A percentile compares a stretch with the other conserved stretches of the same genome.
Evolutionary conservation across 2,329 filamentous ascomycete species (phyloP).

Genomic region (Microthyrium microscopicum): DNA sequence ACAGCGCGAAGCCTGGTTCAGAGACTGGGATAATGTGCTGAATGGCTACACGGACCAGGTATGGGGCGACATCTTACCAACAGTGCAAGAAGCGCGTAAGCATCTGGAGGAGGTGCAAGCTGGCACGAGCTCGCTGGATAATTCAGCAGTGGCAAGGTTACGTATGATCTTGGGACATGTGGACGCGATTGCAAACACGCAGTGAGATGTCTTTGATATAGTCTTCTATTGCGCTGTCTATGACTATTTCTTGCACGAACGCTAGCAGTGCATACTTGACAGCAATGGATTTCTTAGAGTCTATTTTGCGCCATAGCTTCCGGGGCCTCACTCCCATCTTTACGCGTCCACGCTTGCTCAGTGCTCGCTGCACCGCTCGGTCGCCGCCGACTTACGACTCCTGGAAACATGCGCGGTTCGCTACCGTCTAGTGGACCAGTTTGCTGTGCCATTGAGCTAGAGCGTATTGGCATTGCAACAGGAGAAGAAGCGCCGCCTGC

Average conservation of each 20-base stretch:
- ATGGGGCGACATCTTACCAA: conserved; percentile 12
- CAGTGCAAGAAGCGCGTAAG: conserved; percentile 10
- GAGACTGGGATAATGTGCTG: conserved; percentile 12
- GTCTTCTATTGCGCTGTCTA: too few species aligned
- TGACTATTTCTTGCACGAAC: too few species aligned
- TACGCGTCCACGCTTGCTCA: neutral
- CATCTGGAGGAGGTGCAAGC: conserved; percentile 11
- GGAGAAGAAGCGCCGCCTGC: conserved; percentile 1
- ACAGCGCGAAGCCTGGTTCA: too few species aligned
- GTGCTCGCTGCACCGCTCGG: conserved; percentile 4
- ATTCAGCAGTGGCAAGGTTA: conserved; percentile 11
- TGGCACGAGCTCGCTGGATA: conserved; percentile 9
- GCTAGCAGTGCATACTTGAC: too few species aligned
- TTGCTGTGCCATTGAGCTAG: conserved; percentile 13
- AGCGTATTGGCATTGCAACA: conserved; percentile 8
- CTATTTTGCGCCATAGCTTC: too few species aligned
- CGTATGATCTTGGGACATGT: conserved; percentile 15
- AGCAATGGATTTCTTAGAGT: too few species aligned
- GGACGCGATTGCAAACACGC: too few species aligned
- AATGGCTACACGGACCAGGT: conserved; percentile 13
- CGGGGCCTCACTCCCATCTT: too few species aligned
- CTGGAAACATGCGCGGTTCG: conserved; percentile 57
- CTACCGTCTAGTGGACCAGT: conserved; percentile 30
- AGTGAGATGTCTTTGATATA: too few species aligned
- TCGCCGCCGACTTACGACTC: conserved; percentile 33